Evolutionary conservation across 768 basidiomycete genomes (phyloP), one percentile per base, ranked within the genome.

Genomic region (Kwoniella heveanensis): DNA sequence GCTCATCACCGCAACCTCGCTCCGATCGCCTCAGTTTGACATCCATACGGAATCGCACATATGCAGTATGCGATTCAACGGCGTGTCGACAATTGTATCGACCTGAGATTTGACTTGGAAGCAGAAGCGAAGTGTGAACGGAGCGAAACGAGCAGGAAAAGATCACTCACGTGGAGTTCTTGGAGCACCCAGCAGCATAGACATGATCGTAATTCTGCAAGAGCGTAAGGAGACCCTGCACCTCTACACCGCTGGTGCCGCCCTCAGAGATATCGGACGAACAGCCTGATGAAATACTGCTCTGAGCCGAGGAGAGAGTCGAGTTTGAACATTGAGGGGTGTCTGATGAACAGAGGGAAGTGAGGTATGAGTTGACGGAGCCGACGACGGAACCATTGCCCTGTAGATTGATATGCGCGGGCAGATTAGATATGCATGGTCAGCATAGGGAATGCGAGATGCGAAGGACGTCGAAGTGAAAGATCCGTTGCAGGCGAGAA

Each of bases 171-270:
- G 72, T 73, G 15, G 72, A 37, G 59, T 73, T 73, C 65, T 72
- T 72, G 30, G 77, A 65, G 61, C 78, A 79, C 12, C 66, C 78
- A n/a, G 72, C 77, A 21, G 68, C 62, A 57, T 71, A 54, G 54
- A 78, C 65, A 36, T 75, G 57, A 24, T 69, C 61, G 57, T 79
- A 79, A 54, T 65, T 54, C 13, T 62, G 25, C 29, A 79, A 54
- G 21, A 77, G 44, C 1, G 64, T 25, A 29, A 71, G 30, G 12
- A 79, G 62, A 12, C 64, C 75, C 25, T 67, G 21, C 22, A 78
- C 63, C 56, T 71, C 60, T 1, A 57, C 47, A 6, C 65, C 74
- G 22, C 66, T 57, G 2, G 64, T 58, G 22, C 75, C 75, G 1
- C 75, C 74, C 15, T 39, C 70, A 1, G 52, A 53, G 32, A 76